Evolutionary conservation across 768 basidiomycete genomes (phyloP), one percentile per base, ranked within the genome.

Genomic region (Suillus paluster): DNA sequence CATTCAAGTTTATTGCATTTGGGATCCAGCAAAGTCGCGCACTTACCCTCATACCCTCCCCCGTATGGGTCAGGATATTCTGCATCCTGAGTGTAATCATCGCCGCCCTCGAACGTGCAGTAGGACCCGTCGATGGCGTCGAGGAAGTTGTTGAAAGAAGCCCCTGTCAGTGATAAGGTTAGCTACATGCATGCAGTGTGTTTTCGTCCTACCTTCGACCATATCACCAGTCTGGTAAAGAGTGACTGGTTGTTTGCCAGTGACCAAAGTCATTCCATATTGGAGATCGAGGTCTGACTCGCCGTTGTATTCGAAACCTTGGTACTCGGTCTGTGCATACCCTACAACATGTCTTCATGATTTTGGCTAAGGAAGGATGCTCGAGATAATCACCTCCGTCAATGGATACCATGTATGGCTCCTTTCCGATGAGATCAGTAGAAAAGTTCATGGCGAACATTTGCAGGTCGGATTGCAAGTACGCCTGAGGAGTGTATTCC

Each of bases 231-330:
- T 78, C 58, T 83, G 82, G 53, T 81, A 76, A 33, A 83, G 70
- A 2, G 77, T 80, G 7, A 83, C 77, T 6, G 68, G 64, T 63
- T 81, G 81, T 10, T 72, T 69, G 11, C 67, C 70, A 4, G 77
- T 78, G 15, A 80, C 78, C 36, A 87, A 75, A 8, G 75, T 71
- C 84, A 87, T 82, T 17, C 78, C 79, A 60, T 84, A 86, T 71
- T 86, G 72, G 10, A 88, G 76, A 70, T 87, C 86, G 19, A 88
- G 77, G 64, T 85, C 77, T 23, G 84, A 82, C 68, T 88, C 86
- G 54, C 81, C 85, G 63, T 83, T 84, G 67, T 77, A 76, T 21
- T 74, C 66, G 65, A 85, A 83, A 49, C 80, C 75, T 64, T 73
- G 68, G 42, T 70, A 59, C 21, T 63, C 55, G 0, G 70, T 76